A percentile compares a stretch with the other conserved stretches of the same genome.
phyloP scores from a whole-genome alignment of 768 basidiomycete genomes.

The Leccinum subgranulosum region DNA sequence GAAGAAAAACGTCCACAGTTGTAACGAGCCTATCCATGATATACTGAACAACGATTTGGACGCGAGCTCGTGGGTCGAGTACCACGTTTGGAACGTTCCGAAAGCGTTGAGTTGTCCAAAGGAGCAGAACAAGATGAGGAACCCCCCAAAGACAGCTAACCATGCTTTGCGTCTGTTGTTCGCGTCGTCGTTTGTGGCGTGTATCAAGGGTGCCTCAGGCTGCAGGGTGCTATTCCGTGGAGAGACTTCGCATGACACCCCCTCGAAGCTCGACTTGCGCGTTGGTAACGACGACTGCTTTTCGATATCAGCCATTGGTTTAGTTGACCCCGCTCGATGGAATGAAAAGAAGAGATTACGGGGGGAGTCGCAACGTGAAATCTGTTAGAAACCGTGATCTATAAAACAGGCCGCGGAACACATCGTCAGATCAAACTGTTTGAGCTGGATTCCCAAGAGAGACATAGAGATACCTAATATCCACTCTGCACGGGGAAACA shows the following conservation, averaged over 20 bases:
- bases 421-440: constrained; percentile 23
- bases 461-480: constrained; percentile 14
- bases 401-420: constrained; percentile 22
- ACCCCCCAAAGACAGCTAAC: constrained; percentile 61
- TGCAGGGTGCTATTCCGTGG: constrained; percentile 25
- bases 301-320: constrained; percentile 29
- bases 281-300: constrained; percentile 22
- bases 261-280: constrained; percentile 23
- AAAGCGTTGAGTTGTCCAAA: constrained; percentile 74
- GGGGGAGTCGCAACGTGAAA: constrained; percentile 11
- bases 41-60: constrained; percentile 51
- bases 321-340: constrained; percentile 6
- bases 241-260: constrained; percentile 15
- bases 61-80: constrained; percentile 55
- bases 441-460: constrained; percentile 20
- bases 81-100: constrained; percentile 71
- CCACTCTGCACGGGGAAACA: constrained; percentile 4
- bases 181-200: constrained; percentile 1
- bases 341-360: constrained; percentile 10
- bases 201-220: constrained; percentile 15
- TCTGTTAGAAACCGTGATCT: constrained; percentile 13
- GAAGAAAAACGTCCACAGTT: constrained; percentile 68
- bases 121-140: constrained; percentile 62
- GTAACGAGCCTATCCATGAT: constrained; percentile 70
- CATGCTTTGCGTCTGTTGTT: constrained; percentile 28